Conservation (phyloP, 495 filamentous ascomycete species). For the Penicillium tannophilum region DNA sequence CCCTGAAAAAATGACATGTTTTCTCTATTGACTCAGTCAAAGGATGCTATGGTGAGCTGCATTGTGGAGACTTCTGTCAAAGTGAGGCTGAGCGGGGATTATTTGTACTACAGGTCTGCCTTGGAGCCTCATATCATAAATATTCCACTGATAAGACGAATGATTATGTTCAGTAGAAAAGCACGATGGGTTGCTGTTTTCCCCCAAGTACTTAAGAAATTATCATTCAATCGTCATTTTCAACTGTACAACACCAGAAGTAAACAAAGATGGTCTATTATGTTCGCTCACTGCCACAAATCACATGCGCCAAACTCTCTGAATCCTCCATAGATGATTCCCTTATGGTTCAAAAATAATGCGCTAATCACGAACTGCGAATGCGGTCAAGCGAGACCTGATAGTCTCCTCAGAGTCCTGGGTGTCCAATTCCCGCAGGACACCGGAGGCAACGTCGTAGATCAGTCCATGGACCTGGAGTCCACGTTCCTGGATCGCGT, state of each 20-base stretch:
- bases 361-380: slow-evolving; percentile 17
- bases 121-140: not conserved
- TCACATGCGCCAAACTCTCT: slow-evolving; percentile 11
- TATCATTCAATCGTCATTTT: slow-evolving; percentile 14
- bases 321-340: not conserved
- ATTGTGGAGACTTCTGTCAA: not conserved
- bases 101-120: not conserved
- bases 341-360: not conserved
- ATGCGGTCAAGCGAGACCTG: slow-evolving; percentile 43
- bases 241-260: slow-evolving; percentile 1
- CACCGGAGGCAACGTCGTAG: slow-evolving; percentile 66
- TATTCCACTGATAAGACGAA: too few relatives aligned
- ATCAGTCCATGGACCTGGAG: slow-evolving; percentile 72
- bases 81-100: not conserved
- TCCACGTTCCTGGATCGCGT: slow-evolving; percentile 68
- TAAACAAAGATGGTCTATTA: slow-evolving; percentile 7
- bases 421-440: slow-evolving; percentile 58
- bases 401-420: slow-evolving; percentile 41
- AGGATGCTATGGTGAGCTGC: not conserved
- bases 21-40: not conserved
- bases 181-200: not conserved
- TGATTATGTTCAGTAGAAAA: not conserved
- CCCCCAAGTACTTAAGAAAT: not conserved
- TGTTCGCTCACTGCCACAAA: slow-evolving; percentile 1
- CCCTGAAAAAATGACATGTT: not conserved